phyloP scores from a whole-genome alignment of 2,329 filamentous ascomycete genomes.

The Podosphaera aphanis region DNA sequence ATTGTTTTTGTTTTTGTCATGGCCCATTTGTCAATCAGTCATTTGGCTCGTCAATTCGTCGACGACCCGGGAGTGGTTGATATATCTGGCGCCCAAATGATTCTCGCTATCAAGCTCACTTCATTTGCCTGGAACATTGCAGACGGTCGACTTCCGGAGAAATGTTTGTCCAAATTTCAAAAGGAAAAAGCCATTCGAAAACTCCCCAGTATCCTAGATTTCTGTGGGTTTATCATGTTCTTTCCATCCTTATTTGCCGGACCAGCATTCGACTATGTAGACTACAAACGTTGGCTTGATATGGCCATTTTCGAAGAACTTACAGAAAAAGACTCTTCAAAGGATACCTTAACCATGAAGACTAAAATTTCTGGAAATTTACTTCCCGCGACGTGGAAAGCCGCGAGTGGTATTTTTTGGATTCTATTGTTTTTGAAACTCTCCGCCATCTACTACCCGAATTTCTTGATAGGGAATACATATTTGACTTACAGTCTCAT shows the following conservation, averaged over 20 bases:
- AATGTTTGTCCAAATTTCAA: conserved; percentile 67
- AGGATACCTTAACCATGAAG: conserved; percentile 57
- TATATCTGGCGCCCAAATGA: conserved; percentile 93
- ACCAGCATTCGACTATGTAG: conserved; percentile 80
- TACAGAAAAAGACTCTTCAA: conserved; percentile 53
- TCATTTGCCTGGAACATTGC: conserved; percentile 97
- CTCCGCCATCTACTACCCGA: conserved; percentile 38
- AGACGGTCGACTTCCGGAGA: conserved; percentile 59
- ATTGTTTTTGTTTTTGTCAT: conserved; percentile 82
- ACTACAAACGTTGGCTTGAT: conserved; percentile 81
- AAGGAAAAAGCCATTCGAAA: conserved; percentile 55
- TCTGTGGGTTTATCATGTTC: conserved; percentile 76
- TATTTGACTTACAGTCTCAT: conserved; percentile 47
- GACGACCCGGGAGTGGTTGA: conserved; percentile 48
- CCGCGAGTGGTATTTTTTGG: conserved; percentile 50
- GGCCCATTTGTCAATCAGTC: conserved; percentile 81
- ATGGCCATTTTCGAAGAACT: conserved; percentile 74
- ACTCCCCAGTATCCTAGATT: conserved; percentile 59
- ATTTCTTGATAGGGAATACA: conserved; percentile 37
- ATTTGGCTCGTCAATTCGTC: conserved; percentile 56
- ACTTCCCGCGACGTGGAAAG: conserved; percentile 61
- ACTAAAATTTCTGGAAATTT: conserved; percentile 80
- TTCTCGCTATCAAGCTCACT: conserved; percentile 88
- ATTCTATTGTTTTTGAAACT: conserved; percentile 57
- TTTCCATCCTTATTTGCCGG: conserved; percentile 80